phyloP scores from a whole-genome alignment of 2,329 filamentous ascomycete genomes.

The Ampelomyces quisqualis region DNA sequence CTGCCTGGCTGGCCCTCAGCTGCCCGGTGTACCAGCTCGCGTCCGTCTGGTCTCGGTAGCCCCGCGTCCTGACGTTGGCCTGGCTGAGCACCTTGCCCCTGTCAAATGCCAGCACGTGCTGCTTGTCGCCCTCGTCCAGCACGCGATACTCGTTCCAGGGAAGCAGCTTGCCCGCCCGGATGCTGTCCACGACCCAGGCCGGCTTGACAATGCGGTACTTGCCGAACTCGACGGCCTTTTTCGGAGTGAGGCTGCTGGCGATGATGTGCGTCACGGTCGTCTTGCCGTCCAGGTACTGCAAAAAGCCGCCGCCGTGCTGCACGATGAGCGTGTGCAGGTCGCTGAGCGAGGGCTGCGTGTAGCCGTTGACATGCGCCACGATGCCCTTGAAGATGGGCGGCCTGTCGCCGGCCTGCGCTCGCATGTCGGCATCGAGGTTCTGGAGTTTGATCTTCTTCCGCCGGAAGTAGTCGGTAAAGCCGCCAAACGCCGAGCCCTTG shows the following conservation, averaged over 20 bases:
- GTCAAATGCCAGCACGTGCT: constrained; percentile 70
- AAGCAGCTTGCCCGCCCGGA: constrained; percentile 75
- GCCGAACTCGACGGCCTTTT: constrained; percentile 86
- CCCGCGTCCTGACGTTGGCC: constrained; percentile 57
- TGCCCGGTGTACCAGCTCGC: constrained; percentile 81
- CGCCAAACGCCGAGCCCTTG: constrained; percentile 79
- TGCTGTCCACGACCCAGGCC: constrained; percentile 89
- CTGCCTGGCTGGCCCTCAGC: constrained; percentile 50
- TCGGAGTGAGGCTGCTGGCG: constrained; percentile 83
- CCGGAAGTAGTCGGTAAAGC: constrained; percentile 87
- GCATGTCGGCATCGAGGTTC: constrained; percentile 83
- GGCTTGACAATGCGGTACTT: constrained; percentile 92
- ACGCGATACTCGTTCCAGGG: constrained; percentile 86
- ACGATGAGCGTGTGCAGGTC: constrained; percentile 87
- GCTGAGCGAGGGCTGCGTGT: constrained; percentile 89
- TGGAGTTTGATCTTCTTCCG: constrained; percentile 97
- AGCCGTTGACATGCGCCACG: constrained; percentile 90
- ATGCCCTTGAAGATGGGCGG: constrained; percentile 88
- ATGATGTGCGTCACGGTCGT: constrained; percentile 96
- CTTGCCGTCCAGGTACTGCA: constrained; percentile 94
- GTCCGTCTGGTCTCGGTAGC: constrained; percentile 80
- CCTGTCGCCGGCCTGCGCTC: constrained; percentile 66
- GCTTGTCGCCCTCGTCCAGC: constrained; percentile 77
- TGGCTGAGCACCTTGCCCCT: constrained; percentile 68
- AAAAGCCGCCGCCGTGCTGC: constrained; percentile 87